phyloP scores from a whole-genome alignment of 352 stramenopile species.

The Pythium volutum region DNA sequence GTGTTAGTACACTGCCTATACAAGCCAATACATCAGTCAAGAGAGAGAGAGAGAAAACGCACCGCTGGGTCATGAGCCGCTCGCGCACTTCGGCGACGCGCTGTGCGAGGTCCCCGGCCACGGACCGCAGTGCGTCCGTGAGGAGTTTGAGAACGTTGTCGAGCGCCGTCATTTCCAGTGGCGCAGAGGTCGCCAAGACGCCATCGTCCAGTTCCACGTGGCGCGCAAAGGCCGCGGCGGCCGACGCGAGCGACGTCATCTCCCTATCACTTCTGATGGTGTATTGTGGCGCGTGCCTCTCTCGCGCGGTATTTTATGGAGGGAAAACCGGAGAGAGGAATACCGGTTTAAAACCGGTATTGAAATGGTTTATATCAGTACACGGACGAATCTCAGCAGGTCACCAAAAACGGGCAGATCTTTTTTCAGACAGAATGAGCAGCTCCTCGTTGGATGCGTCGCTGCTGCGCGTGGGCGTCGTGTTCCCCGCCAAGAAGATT shows the following conservation, averaged over 20 bases:
- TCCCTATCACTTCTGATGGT: neutral
- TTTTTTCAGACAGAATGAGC: neutral
- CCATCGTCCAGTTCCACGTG: constrained; percentile 67
- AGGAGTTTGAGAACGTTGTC: constrained; percentile 49
- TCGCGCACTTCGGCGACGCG: constrained; percentile 44
- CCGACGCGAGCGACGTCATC: neutral
- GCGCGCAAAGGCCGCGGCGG: constrained; percentile 36
- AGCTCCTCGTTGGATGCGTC: neutral
- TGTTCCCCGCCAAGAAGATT: constrained; percentile 85
- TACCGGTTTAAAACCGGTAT: neutral
- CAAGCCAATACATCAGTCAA: too few species aligned
- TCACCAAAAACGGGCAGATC: neutral
- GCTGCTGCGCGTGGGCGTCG: constrained; percentile 60
- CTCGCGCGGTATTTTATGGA: neutral
- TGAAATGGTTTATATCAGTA: neutral
- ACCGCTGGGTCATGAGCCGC: constrained; percentile 57
- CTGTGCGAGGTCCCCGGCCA: constrained; percentile 33
- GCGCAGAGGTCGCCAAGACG: constrained; percentile 59
- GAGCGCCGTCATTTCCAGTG: constrained; percentile 41
- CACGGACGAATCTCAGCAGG: neutral
- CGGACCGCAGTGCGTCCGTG: constrained; percentile 38
- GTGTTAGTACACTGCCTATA: too few species aligned
- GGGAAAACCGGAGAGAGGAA: neutral
- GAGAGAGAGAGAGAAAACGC: constrained; percentile 10
- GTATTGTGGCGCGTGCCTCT: constrained; percentile 6